phyloP scores from a whole-genome alignment of 306 rosid species.

The Sicyos baderoa region DNA sequence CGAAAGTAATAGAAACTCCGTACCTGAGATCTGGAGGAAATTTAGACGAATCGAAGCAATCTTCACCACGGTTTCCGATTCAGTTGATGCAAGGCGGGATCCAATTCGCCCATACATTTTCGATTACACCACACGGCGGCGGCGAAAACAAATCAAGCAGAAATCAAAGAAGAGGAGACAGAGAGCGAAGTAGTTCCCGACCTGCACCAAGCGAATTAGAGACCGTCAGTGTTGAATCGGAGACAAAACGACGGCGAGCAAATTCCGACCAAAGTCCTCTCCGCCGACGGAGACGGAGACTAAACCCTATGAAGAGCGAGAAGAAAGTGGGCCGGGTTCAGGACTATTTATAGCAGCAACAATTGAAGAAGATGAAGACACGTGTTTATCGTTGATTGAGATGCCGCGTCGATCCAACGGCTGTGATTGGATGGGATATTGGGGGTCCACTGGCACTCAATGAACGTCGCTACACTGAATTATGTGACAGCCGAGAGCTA shows the following conservation, averaged over 20 bases:
- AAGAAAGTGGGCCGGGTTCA: neutral
- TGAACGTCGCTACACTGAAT: conserved; percentile 8
- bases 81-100: conserved; percentile 22
- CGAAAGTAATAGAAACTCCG: neutral
- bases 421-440: neutral
- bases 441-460: conserved; percentile 6
- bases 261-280: neutral
- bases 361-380: conserved; percentile 2
- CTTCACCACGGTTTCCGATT: conserved; percentile 16
- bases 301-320: conserved; percentile 10
- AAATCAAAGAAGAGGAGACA: neutral
- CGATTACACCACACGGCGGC: conserved; percentile 4
- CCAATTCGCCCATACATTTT: conserved; percentile 9
- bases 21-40: conserved; percentile 23
- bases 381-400: neutral
- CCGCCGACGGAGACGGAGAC: neutral
- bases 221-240: conserved; percentile 45
- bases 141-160: neutral
- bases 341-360: neutral
- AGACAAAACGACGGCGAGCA: conserved; percentile 7
- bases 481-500: conserved; percentile 9
- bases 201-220: conserved; percentile 99
- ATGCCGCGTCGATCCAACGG: neutral
- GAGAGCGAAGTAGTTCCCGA: conserved; percentile 70
- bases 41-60: neutral